Conservation (phyloP, 1,139 yeast species). For the Suhomyces kunorum region DNA sequence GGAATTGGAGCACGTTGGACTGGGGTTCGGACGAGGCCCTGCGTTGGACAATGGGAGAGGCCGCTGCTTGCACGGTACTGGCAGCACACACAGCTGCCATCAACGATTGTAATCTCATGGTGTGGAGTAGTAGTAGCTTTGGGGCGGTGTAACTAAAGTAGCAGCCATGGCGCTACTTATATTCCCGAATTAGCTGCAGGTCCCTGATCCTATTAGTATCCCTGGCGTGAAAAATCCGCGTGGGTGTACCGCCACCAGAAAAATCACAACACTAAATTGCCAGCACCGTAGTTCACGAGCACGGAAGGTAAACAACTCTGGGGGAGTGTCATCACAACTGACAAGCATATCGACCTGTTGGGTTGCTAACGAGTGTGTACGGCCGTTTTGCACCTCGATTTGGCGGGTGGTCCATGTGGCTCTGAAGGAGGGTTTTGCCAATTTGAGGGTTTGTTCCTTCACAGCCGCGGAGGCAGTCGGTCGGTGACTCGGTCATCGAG, state of each 20-base stretch:
- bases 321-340: neutral
- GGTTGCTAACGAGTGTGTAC: too few species aligned
- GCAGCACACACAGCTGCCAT: constrained; percentile 2
- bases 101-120: constrained; percentile 5
- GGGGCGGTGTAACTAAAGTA: too few species aligned
- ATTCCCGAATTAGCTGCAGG: constrained; percentile 1
- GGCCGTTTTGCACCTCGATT: too few species aligned
- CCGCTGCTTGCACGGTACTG: constrained; percentile 1
- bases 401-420: too few species aligned
- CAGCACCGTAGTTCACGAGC: neutral
- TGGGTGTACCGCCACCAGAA: neutral
- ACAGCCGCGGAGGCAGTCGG: too few species aligned
- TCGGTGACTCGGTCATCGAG: too few species aligned
- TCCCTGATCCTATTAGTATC: constrained; percentile 2
- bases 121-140: neutral
- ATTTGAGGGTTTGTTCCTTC: too few species aligned
- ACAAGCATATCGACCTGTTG: too few species aligned
- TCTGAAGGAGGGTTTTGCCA: too few species aligned
- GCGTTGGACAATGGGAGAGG: neutral
- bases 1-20: constrained; percentile 19
- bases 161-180: neutral
- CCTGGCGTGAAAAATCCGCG: neutral
- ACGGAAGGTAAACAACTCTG: neutral
- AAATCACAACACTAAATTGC: neutral
- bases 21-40: constrained; percentile 5